Evolutionary conservation across 2,329 filamentous ascomycete genomes (phyloP), one percentile per base, ranked within the genome.

Genomic region (Aureobasidium sp.): DNA sequence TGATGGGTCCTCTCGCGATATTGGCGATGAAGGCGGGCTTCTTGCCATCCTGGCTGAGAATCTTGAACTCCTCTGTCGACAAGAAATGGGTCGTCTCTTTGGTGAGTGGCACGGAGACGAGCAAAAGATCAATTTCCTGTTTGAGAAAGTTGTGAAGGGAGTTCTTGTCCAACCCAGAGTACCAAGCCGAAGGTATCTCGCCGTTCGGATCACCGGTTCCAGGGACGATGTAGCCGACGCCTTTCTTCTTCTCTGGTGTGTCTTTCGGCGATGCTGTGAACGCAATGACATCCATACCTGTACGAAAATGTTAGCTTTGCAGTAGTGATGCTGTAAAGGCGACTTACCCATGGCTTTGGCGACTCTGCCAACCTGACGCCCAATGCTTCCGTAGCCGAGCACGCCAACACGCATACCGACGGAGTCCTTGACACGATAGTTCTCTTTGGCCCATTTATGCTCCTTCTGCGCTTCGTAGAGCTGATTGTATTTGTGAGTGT

Each of bases 201-300:
- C 84, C 84, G 43, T 85, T 80, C 12, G 76, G 73, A 67, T 86
- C 84, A 10, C 84, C 84, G 0, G 88, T 89, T 0, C 86, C 84
- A 0, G 85, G 84, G 0, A 90, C 84, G 37, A 87, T 82, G 74
- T 87, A 93, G 6, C 84, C 82, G 15, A 75, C 71, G 72, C 93
- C 88, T 32, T 74, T 77, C 48, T 82, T 82, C 1, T 85, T 87
- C 61, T 86, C 85, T 0, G 85, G 81, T 0, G 88, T 90, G 9
- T 77, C 72, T n/a, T 87, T 85, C 0, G 87, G 82, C 29, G 83
- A 84, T 0, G 88, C 85, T 0, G 89, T 93, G 76, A 88, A 92
- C 0, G 89, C 89, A 70, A 91, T 79, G 0, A 93, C 83, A 32
- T 84, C 79, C 81, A 90, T 87, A 20, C 89, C 89, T 68, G 90